Base-by-base conservation (phyloP, 23 red algal species). In the Gracilaria gracilis region DNA sequence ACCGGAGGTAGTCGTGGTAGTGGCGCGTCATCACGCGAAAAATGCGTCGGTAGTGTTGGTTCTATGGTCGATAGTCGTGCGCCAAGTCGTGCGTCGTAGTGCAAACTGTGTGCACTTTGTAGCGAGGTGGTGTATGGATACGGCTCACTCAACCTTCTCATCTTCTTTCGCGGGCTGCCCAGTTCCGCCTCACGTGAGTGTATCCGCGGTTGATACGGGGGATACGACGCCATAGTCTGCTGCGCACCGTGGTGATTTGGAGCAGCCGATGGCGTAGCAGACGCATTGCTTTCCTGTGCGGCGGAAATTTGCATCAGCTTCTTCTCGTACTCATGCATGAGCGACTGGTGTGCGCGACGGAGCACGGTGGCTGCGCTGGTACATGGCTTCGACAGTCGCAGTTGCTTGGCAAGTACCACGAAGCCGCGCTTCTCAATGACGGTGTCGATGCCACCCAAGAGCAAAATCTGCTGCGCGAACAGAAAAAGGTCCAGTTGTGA, bases 241-340 rank as follows among this genome's bases (percentile, higher is more conserved):
- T 65, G n/a, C n/a, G n/a, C n/a, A n/a, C n/a, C n/a, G n/a, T n/a
- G n/a, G n/a, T n/a, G n/a, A n/a, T n/a, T n/a, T n/a, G n/a, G n/a
- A n/a, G n/a, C n/a, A n/a, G n/a, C n/a, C n/a, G n/a, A n/a, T n/a
- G n/a, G n/a, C n/a, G n/a, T n/a, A n/a, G n/a, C n/a, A n/a, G n/a
- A n/a, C n/a, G n/a, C n/a, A n/a, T n/a, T 24, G 42, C 27, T 81
- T 11, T 4, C 4, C 11, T 46, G 42, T 11, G 66, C 94, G 79
- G 39, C 79, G 33, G 66, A 93, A 89, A 59, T 27, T 77, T 88
- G 86, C 40, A 97, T 55, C 46, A 89, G 33, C 32, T 67, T 82
- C 25, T 94, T 83, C 39, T 97, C 95, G 54, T 97, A 97, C 8
- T 92, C 72, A 93, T 94, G 91, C 67, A 93, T 69, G 0, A 97